These are phyloP conservation scores for Pythium insidiosum DNA, from an alignment of 352 stramenopile genomes.

Conservation along the genomic window DNA sequence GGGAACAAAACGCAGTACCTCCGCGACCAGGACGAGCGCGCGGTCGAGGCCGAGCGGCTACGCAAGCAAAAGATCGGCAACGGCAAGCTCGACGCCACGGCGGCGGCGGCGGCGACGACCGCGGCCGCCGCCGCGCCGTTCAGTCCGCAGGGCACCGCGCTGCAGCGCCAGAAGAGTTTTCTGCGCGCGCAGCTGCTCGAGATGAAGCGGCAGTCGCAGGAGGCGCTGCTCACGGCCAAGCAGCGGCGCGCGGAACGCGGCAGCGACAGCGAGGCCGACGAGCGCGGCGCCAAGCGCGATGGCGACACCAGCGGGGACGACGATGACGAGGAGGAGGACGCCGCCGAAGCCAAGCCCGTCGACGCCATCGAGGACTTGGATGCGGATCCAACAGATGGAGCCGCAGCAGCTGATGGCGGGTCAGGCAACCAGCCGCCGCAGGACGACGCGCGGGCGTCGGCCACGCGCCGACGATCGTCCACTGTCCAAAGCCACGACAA, in stretches of 20 bases:
- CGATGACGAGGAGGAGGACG: slow-evolving; percentile 23
- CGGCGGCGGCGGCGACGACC: slow-evolving; percentile 27
- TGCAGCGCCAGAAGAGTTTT: slow-evolving; percentile 59
- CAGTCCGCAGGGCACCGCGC: slow-evolving; percentile 10
- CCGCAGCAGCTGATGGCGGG: neutral
- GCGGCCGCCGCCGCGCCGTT: slow-evolving; percentile 13
- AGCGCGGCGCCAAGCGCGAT: slow-evolving; percentile 14
- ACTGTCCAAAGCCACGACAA: too few relatives aligned
- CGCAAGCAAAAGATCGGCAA: slow-evolving; percentile 27
- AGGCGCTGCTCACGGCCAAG: slow-evolving; percentile 39
- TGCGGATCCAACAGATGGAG: neutral
- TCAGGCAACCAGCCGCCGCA: neutral
- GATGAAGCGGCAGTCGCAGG: slow-evolving; percentile 70
- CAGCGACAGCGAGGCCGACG: slow-evolving; percentile 11
- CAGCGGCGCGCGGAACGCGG: slow-evolving; percentile 22
- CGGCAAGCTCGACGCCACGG: slow-evolving; percentile 11
- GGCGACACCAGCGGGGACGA: slow-evolving; percentile 21
- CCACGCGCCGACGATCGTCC: neutral
- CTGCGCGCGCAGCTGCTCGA: slow-evolving; percentile 57
- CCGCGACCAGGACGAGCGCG: slow-evolving; percentile 47
- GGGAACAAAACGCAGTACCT: slow-evolving; percentile 44
- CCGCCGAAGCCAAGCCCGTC: slow-evolving; percentile 17
- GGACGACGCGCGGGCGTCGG: neutral
- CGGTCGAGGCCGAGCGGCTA: slow-evolving; percentile 23
- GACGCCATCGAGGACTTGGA: slow-evolving; percentile 21